Conservation (phyloP, 2,329 filamentous ascomycete species). For the Ceratocystis albifundus region DNA sequence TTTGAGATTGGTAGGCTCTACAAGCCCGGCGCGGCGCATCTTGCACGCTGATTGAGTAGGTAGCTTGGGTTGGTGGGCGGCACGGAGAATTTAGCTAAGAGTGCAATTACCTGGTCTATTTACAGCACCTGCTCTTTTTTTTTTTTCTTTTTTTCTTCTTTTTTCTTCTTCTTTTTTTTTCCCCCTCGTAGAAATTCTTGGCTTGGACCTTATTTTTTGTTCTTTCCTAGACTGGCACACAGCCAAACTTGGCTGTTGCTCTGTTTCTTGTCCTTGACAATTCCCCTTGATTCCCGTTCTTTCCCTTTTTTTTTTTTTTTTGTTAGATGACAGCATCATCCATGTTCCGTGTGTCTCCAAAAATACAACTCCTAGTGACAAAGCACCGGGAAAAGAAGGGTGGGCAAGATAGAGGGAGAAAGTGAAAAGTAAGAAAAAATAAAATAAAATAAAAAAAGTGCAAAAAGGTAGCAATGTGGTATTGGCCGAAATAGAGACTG, state of each 20-base stretch:
- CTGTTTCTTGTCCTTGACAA: neutral
- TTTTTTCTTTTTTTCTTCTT: neutral
- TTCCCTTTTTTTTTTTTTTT: neutral
- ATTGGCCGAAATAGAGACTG: neutral
- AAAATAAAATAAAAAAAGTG: too few species aligned
- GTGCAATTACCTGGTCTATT: neutral
- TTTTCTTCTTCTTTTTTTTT: neutral
- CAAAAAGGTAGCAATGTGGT: neutral
- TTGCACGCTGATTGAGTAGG: neutral
- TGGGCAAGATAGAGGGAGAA: neutral
- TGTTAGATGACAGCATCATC: neutral
- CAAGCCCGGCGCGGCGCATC: neutral
- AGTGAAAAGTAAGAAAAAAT: too few species aligned
- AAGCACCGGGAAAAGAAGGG: neutral
- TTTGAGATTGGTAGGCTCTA: neutral
- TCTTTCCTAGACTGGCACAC: neutral
- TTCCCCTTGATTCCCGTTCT: neutral
- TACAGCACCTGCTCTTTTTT: neutral
- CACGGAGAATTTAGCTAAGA: conserved; percentile 2
- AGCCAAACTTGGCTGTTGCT: neutral
- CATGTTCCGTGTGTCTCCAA: conserved; percentile 12
- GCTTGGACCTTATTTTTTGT: neutral
- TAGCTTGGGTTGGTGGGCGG: neutral
- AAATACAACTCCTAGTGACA: neutral
- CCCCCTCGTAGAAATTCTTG: neutral